Conservation (phyloP, 352 stramenopile genomes). For the Ophiocytium majus region DNA sequence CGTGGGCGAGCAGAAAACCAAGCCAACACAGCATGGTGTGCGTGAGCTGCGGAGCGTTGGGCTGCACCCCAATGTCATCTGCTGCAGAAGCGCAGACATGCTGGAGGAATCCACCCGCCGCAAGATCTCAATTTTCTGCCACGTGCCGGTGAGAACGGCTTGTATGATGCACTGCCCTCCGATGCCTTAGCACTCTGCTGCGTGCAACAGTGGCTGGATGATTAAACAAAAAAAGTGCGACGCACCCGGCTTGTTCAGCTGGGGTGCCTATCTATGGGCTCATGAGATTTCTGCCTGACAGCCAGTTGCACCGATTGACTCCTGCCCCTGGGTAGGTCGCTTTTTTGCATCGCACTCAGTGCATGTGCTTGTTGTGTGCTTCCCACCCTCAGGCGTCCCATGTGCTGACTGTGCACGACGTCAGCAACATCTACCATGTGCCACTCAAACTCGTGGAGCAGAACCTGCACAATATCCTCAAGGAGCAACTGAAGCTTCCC, state of each 20-base stretch:
- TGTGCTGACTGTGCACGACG: constrained; percentile 95
- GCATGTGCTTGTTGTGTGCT: background rate
- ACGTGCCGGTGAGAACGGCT: constrained; percentile 64
- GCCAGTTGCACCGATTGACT: background rate
- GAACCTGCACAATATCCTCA: constrained; percentile 87
- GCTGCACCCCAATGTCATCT: constrained; percentile 93
- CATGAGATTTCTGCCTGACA: constrained; percentile 31
- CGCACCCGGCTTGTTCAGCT: background rate
- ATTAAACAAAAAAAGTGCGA: background rate
- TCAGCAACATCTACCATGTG: constrained; percentile 99
- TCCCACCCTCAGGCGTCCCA: constrained; percentile 25
- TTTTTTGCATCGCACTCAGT: background rate
- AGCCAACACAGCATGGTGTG: constrained; percentile 99
- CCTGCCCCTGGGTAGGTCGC: background rate
- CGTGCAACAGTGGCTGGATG: constrained; percentile 4
- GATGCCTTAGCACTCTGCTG: background rate
- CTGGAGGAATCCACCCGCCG: constrained; percentile 83
- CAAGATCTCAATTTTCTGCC: constrained; percentile 99
- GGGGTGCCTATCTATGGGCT: constrained; percentile 1
- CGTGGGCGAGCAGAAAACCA: constrained; percentile 99
- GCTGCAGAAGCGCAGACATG: constrained; percentile 82
- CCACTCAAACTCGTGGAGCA: constrained; percentile 94
- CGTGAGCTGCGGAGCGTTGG: constrained; percentile 93
- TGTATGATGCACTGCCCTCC: background rate
- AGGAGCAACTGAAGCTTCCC: constrained; percentile 82